Evolutionary conservation across 2,329 filamentous ascomycete genomes (phyloP).

Genomic region (Aspergillus sp.): DNA sequence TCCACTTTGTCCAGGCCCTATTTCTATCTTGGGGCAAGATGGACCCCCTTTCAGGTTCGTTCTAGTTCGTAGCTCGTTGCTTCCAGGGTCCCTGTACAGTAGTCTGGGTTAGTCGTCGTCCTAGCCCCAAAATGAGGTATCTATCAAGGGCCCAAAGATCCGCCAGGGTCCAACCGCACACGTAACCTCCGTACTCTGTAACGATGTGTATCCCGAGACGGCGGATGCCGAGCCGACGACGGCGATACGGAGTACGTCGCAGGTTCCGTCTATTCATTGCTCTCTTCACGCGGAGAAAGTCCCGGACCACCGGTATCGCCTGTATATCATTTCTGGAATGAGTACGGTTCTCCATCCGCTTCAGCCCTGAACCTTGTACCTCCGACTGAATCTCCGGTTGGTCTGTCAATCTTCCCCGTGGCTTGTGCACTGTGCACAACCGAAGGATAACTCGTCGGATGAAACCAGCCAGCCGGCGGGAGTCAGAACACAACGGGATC

Average conservation of each 20-base stretch:
- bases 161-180: slow-evolving; percentile 1
- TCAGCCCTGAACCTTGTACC: not conserved
- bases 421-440: not conserved
- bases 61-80: not conserved
- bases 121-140: not conserved
- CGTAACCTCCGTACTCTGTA: not conserved
- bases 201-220: not conserved
- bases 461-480: no score
- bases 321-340: slow-evolving; percentile 8
- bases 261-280: not conserved
- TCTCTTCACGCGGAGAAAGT: not conserved
- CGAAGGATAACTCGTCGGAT: no score
- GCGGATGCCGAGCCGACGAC: not conserved
- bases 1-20: slow-evolving; percentile 1
- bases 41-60: not conserved
- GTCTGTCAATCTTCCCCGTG: not conserved
- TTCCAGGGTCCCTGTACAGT: no score
- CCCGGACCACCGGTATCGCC: not conserved
- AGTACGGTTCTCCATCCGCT: not conserved
- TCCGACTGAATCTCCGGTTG: not conserved
- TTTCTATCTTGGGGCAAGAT: slow-evolving; percentile 2
- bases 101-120: no score
- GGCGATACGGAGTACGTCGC: not conserved
- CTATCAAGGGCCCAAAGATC: not conserved
- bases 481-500: no score